Base-by-base conservation (phyloP, 1,139 yeast genomes). In the Pichia sp. region DNA sequence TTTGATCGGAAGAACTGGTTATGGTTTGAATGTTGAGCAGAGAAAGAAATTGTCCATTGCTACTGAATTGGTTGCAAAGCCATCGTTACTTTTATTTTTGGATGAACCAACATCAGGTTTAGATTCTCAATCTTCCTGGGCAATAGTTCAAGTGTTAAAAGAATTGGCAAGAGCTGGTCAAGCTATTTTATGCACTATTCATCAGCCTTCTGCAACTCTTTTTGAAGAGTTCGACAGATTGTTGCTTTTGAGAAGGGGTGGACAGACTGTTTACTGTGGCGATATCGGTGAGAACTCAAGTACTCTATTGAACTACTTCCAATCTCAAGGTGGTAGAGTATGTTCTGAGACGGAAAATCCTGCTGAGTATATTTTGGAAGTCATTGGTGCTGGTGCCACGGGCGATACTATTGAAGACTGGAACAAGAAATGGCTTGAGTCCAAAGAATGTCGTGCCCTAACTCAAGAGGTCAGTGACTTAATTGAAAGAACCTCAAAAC, bases 11-110 rank as follows among this genome's bases (percentile, higher is more conserved):
- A 68, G 64, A 22, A 58, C 74, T n/a, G 83, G 83, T 47, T 69
- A 68, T 55, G 84, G 84, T 49, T 68, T 79, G 47, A 80, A 79
- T 60, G 85, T 80, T 43, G 85, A 80, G 58, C 85, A 80, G 65
- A 62, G 70, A 69, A 56, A 55, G 45, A 55, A 55, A 40, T 36
- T 55, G n/a, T 55, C 56, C 1, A 55, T 82, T 65, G 87, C 78
- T 55, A 77, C 75, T 19, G 81, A 76, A 60, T 62, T 76, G 49
- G 80, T 73, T 51, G 79, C 80, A 8, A 76, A 76, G 57, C 81
- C 81, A 19, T 71, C 74, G 25, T 63, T 76, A 16, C 65, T 76
- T 50, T 63, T 76, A 48, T 76, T 76, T 59, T 69, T 76, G 57
- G 81, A 76, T 65, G 80, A 75, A 54, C 79, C 79, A 26, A 75